These are phyloP conservation scores for Septoria petroselini DNA, from an alignment of 2,329 filamentous ascomycete species.

Conservation along the genomic window DNA sequence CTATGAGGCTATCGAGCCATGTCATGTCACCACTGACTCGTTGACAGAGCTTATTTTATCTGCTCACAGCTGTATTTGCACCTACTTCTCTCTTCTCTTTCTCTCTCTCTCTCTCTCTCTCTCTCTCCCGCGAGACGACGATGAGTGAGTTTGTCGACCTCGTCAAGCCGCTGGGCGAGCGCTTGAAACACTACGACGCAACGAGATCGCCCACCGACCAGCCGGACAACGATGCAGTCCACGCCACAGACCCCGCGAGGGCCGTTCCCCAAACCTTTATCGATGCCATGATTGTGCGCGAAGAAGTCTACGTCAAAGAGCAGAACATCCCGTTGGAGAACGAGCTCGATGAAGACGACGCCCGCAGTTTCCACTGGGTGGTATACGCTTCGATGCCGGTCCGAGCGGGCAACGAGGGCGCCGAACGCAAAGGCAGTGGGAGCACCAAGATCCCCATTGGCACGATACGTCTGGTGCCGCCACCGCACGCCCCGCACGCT, in stretches of 20 bases:
- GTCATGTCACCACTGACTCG: conserved; percentile 16
- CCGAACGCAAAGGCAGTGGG: conserved; percentile 38
- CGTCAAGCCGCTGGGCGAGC: conserved; percentile 32
- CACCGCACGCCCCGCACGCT: conserved; percentile 57
- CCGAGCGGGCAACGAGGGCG: conserved; percentile 35
- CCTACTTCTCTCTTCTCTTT: not conserved
- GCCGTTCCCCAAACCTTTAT: conserved; percentile 46
- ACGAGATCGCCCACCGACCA: conserved; percentile 31
- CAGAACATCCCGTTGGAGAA: conserved; percentile 58
- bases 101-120: not conserved
- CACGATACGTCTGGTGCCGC: conserved; percentile 76
- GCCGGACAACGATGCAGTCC: conserved; percentile 31
- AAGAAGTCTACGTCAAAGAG: conserved; percentile 57
- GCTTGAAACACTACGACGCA: conserved; percentile 35
- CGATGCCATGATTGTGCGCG: conserved; percentile 58
- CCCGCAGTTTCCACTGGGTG: conserved; percentile 80
- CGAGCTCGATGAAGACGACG: conserved; percentile 79
- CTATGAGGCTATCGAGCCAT: conserved; percentile 12
- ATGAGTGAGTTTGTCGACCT: conserved; percentile 35
- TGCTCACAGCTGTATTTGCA: not conserved
- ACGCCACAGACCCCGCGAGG: conserved; percentile 31
- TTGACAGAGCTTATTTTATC: conserved; percentile 4
- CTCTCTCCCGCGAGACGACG: no score
- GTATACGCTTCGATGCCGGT: conserved; percentile 64
- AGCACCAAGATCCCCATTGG: conserved; percentile 60